phyloP scores from a whole-genome alignment of 345 rosid genomes.

The Passiflora organensis region DNA sequence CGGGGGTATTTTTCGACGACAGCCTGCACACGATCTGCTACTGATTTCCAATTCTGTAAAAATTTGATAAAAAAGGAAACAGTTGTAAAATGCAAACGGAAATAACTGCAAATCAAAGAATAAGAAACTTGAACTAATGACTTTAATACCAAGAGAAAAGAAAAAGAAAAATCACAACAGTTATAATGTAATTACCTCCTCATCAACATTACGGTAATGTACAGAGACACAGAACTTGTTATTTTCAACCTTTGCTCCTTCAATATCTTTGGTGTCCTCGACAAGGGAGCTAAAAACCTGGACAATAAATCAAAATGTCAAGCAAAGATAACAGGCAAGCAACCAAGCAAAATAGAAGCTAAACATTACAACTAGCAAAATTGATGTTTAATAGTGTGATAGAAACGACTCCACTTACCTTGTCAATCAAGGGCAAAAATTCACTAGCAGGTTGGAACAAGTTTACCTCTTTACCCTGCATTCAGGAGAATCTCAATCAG shows the following conservation, averaged over 20 bases:
- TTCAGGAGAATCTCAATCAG: slow-evolving; percentile 10
- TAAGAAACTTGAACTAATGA: not conserved
- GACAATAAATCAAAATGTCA: slow-evolving; percentile 11
- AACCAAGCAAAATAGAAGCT: not conserved
- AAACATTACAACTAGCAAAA: not conserved
- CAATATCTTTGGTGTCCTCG: slow-evolving; percentile 52
- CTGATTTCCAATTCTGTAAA: slow-evolving; percentile 22
- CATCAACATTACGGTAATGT: slow-evolving; percentile 91
- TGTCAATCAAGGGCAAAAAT: slow-evolving; percentile 60
- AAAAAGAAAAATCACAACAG: too few species aligned
- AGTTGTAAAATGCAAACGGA: not conserved
- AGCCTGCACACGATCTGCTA: slow-evolving; percentile 50
- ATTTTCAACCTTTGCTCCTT: slow-evolving; percentile 76
- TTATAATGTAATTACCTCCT: slow-evolving; percentile 33
- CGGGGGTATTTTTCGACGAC: slow-evolving; percentile 49
- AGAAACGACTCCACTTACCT: slow-evolving; percentile 31
- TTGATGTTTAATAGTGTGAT: not conserved
- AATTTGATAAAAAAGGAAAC: slow-evolving; percentile 2
- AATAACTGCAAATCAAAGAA: not conserved
- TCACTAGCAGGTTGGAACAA: slow-evolving; percentile 79
- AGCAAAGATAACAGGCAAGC: not conserved
- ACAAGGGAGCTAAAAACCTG: slow-evolving; percentile 67
- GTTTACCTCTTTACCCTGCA: slow-evolving; percentile 62
- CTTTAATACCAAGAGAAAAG: not conserved
- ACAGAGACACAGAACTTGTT: slow-evolving; percentile 92